Base-by-base conservation (phyloP, 2,329 filamentous ascomycete genomes). In the Fusarium udum region DNA sequence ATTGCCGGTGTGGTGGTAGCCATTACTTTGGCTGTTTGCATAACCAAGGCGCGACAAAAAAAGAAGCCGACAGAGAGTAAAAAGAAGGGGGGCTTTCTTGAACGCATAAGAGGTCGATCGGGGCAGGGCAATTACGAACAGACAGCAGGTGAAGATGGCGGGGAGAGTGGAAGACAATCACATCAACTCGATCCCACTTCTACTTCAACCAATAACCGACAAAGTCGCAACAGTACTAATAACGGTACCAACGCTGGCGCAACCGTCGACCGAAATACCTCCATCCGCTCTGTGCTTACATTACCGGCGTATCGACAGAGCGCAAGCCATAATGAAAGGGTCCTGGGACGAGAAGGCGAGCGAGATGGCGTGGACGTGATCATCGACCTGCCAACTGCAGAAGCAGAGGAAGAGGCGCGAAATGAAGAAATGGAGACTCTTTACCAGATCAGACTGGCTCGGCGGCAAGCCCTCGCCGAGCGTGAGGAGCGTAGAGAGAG, bases 361-460 rank as follows among this genome's bases (percentile, higher is more conserved):
- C 89, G 96, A 68, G 95, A 88, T 60, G 96, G 96, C 13, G 94
- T 99, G 76, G 96, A 99, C 77, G 89, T 93, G 8, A 95, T 99
- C 0, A 84, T 98, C 18, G 95, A 98, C 80, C 90, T 93, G 74
- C 95, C 95, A 0, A 94, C 92, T 0, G 88, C 86, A 14, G 93
- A 97, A 58, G 92, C 95, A 61, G 91, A 97, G 73, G 94, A 97
- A 80, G 83, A 84, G 4, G 85, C 94, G 60, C 89, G 96, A 18
- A 95, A 98, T 72, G 90, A 94, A 34, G 94, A 98, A 81, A 98
- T 98, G 96, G 93, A 96, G 71, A 90, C 93, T 1, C 83, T 98
- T 45, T 98, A 97, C 81, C 94, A 97, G 81, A 95, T 98, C 67
- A 92, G 96, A 18, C 80, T 93, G 18, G 91, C 93, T 24, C 89